Evolutionary conservation across 2,329 filamentous ascomycete species (phyloP), one percentile per base, ranked within the genome.

Genomic region (Plenodomus lindquistii): DNA sequence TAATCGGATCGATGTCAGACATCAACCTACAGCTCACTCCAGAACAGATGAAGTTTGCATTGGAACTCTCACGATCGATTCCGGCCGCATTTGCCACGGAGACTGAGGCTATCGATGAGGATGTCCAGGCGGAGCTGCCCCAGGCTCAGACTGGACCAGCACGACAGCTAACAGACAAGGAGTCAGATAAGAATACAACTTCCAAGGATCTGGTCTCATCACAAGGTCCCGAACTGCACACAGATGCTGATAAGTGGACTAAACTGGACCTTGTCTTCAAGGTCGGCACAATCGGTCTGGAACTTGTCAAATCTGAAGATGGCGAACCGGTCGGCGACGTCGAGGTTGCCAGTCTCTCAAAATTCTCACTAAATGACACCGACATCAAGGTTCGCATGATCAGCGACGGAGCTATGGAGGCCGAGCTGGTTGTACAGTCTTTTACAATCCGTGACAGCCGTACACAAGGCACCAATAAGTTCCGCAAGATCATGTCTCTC

Each of bases 401-500:
- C 62, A 95, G 89, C 17, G 93, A 99, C 70, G 87, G 88, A 6
- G 92, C 92, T 0, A 74, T 99, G 35, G 94, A 99, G 70, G 91
- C 92, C 2, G 95, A 99, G 68, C 82, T 99, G 6, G 81, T 96
- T 29, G 91, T 99, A 15, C 88, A 94, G 50, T 94, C 93, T 0
- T 97, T 99, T 70, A 96, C 91, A 0, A 96, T 97, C 57, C 84
- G 89, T 46, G 94, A 99, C 70, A 97, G 88, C 55, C 86, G 95
- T n/a, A 86, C 85, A 4, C 83, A 85, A 44, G 92, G 96, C 62
- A 89, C 87, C 4, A 99, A 97, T 77, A 97, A 96, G 68, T 99
- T 95, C 80, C 85, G 91, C 42, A 95, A 93, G 71, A 97, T 99
- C 75, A 97, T 99, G 94, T 92, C 92, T 1, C 86, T 96, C 46